Percentiles rank a stretch among this genome's conserved stretches.
phyloP scores from a whole-genome alignment of 2,329 filamentous ascomycete species.

The Ampelomyces quisqualis region DNA sequence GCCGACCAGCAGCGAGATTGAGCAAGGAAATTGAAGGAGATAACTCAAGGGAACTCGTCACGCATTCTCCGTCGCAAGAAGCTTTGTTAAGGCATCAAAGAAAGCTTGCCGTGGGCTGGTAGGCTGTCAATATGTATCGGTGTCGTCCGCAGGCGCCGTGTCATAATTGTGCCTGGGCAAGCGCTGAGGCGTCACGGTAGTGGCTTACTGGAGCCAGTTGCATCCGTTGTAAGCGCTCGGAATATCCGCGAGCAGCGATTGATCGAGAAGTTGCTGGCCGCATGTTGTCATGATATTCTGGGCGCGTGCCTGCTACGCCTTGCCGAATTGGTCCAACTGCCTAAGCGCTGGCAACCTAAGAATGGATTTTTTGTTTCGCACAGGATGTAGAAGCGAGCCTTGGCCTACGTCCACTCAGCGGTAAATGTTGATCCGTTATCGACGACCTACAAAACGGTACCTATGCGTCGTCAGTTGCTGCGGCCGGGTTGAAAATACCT shows the following conservation, averaged over 20 bases:
- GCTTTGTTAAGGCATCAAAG: slow-evolving; percentile 31
- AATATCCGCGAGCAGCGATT: slow-evolving; percentile 18
- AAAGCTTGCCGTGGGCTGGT: slow-evolving; percentile 25
- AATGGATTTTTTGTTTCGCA: slow-evolving; percentile 25
- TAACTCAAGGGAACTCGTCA: slow-evolving; percentile 42
- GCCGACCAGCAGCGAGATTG: slow-evolving; percentile 40
- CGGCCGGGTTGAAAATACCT: too few species aligned
- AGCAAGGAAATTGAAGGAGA: slow-evolving; percentile 41
- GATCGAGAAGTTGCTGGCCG: slow-evolving; percentile 25
- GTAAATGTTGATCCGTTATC: slow-evolving; percentile 15
- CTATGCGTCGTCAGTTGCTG: not conserved
- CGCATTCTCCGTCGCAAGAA: slow-evolving; percentile 39
- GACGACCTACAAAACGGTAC: not conserved
- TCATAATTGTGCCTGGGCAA: slow-evolving; percentile 35
- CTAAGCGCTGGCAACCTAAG: slow-evolving; percentile 35
- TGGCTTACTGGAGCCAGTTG: slow-evolving; percentile 30
- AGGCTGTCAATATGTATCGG: slow-evolving; percentile 42
- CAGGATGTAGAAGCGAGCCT: slow-evolving; percentile 30
- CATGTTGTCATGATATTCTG: slow-evolving; percentile 35
- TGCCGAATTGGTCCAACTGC: slow-evolving; percentile 17
- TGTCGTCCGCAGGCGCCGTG: slow-evolving; percentile 31
- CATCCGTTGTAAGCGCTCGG: slow-evolving; percentile 39
- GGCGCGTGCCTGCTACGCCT: slow-evolving; percentile 31
- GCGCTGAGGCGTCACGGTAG: slow-evolving; percentile 40
- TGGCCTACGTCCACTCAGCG: slow-evolving; percentile 35